Conservation (phyloP, 805 yeast genomes). For the Candida corydali region DNA sequence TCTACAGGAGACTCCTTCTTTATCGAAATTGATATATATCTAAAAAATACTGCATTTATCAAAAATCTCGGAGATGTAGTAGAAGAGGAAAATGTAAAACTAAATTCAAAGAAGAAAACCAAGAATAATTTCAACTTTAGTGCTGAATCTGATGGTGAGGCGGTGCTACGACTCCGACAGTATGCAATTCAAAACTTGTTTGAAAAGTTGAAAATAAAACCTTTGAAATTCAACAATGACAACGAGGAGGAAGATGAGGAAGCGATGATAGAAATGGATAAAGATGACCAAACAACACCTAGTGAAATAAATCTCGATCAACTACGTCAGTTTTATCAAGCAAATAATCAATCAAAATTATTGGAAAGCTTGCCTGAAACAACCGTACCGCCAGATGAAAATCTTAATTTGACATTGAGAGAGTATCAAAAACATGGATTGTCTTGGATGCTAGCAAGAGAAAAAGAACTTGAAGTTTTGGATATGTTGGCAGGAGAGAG, state of each 20-base stretch:
- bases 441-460: constrained; percentile 86
- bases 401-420: constrained; percentile 58
- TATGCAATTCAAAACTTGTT: constrained; percentile 53
- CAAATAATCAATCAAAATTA: constrained; percentile 62
- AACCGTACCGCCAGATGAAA: constrained; percentile 43
- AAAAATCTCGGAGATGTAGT: constrained; percentile 10
- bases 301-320: constrained; percentile 64
- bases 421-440: constrained; percentile 82
- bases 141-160: constrained; percentile 53
- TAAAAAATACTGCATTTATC: constrained; percentile 39
- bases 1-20: constrained; percentile 75
- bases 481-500: constrained; percentile 25
- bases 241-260: constrained; percentile 10
- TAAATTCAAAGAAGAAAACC: constrained; percentile 11
- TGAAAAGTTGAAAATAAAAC: constrained; percentile 40
- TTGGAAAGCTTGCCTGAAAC: constrained; percentile 59
- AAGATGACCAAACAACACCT: constrained; percentile 12
- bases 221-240: constrained; percentile 14
- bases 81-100: constrained; percentile 4
- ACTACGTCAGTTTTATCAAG: constrained; percentile 65
- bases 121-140: constrained; percentile 21
- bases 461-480: constrained; percentile 51
- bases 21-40: constrained; percentile 63
- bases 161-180: constrained; percentile 48
- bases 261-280: constrained; percentile 10